Conservation (phyloP, 1,284 basidiomycete genomes). For the Bondarzewia mesenterica region DNA sequence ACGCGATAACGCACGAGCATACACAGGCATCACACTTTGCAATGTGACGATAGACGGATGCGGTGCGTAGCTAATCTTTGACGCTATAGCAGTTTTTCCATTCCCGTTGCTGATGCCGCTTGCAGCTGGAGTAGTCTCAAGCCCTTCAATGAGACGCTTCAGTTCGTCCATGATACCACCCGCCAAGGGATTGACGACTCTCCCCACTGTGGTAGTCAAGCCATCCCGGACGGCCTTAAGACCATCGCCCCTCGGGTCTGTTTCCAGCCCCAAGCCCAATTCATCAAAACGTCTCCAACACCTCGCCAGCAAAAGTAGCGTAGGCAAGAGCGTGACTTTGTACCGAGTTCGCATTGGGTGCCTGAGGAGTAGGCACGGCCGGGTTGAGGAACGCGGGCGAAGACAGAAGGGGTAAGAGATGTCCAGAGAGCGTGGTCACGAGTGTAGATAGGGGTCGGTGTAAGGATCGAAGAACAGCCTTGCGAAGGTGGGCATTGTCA, state of each 20-base stretch:
- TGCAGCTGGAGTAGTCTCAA: slow-evolving; percentile 37
- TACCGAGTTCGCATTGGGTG: slow-evolving; percentile 49
- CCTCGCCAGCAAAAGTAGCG: slow-evolving; percentile 60
- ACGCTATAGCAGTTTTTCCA: slow-evolving; percentile 26
- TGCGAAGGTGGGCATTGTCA: slow-evolving; percentile 54
- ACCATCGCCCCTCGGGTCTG: slow-evolving; percentile 55
- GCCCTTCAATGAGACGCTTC: slow-evolving; percentile 47
- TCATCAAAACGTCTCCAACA: slow-evolving; percentile 63
- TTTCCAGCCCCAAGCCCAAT: slow-evolving; percentile 48
- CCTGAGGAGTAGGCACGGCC: slow-evolving; percentile 39
- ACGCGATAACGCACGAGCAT: slow-evolving; percentile 48
- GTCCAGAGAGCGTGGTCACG: slow-evolving; percentile 57
- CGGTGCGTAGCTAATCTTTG: slow-evolving; percentile 29
- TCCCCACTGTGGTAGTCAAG: slow-evolving; percentile 54
- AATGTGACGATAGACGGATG: slow-evolving; percentile 57
- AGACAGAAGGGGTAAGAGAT: slow-evolving; percentile 56
- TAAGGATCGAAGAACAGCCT: slow-evolving; percentile 62
- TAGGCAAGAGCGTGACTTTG: slow-evolving; percentile 64
- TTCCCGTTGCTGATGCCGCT: slow-evolving; percentile 17
- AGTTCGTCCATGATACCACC: slow-evolving; percentile 53
- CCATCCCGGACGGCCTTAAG: slow-evolving; percentile 58
- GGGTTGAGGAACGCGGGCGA: slow-evolving; percentile 52
- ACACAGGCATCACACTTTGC: slow-evolving; percentile 50
- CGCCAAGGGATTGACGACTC: slow-evolving; percentile 59
- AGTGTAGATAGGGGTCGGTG: slow-evolving; percentile 71